Percentiles rank a stretch among this genome's conserved stretches.
Evolutionary conservation across 2,329 filamentous ascomycete species (phyloP).

Genomic region (Septoria linicola): DNA sequence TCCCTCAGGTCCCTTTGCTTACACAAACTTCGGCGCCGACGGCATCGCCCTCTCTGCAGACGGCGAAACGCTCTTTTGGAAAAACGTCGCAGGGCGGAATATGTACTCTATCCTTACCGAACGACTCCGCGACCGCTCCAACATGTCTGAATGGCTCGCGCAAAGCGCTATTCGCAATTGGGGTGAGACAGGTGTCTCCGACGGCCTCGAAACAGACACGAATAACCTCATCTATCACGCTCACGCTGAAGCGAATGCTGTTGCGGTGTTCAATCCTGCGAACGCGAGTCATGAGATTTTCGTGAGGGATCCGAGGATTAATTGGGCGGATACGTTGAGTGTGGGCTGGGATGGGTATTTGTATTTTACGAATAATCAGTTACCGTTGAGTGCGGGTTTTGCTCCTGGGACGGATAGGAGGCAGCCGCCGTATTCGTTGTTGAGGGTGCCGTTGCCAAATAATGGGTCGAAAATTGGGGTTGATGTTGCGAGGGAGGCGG

Average conservation of each 20-base stretch:
- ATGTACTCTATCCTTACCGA: constrained; percentile 49
- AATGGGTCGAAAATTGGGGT: constrained; percentile 43
- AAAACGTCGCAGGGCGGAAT: constrained; percentile 46
- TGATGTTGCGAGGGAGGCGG: constrained; percentile 1
- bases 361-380: constrained; percentile 56
- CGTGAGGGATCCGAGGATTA: constrained; percentile 49
- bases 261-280: constrained; percentile 48
- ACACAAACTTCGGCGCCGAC: constrained; percentile 49
- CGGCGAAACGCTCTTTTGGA: constrained; percentile 50
- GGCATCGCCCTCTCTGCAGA: constrained; percentile 54
- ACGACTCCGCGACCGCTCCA: constrained; percentile 42
- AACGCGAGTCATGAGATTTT: constrained; percentile 47
- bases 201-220: constrained; percentile 54
- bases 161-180: constrained; percentile 45
- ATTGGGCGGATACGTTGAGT: constrained; percentile 51
- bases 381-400: constrained; percentile 40
- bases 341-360: constrained; percentile 49
- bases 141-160: constrained; percentile 46
- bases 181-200: constrained; percentile 52
- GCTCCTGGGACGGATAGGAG: constrained; percentile 47
- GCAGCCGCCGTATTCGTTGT: constrained; percentile 46
- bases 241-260: constrained; percentile 52
- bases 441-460: constrained; percentile 43
- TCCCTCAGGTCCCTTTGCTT: constrained; percentile 40
- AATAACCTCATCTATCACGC: constrained; percentile 52